These are phyloP conservation scores for Paraphoma sp. DNA, from an alignment of 2,329 filamentous ascomycete genomes.

Conservation along the genomic window DNA sequence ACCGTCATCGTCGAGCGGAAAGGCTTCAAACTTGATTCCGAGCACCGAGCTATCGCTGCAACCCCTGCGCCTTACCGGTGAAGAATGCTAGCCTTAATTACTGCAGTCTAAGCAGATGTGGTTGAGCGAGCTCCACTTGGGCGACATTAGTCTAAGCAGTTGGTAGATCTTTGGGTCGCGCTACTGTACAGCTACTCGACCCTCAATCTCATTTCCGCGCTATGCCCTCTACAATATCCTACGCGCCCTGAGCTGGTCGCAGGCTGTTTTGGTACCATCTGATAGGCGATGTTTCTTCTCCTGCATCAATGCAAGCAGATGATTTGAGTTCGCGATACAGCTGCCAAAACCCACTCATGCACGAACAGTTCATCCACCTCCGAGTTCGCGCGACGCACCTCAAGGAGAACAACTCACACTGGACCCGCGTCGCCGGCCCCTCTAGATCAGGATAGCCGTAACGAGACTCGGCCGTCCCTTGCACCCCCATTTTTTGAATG, in stretches of 20 bases:
- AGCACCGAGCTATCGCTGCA: not conserved
- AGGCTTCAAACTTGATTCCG: not conserved
- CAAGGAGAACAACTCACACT: not conserved
- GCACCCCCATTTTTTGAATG: not conserved
- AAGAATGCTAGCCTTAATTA: not conserved
- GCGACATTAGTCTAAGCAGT: conserved; percentile 19
- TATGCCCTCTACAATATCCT: conserved; percentile 5
- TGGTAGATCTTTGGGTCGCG: conserved; percentile 19
- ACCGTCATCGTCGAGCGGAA: not conserved
- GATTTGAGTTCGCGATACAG: not conserved
- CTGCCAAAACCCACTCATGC: not conserved
- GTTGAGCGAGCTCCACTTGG: conserved; percentile 13
- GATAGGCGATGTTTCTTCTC: conserved; percentile 11
- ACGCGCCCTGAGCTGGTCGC: conserved; percentile 14
- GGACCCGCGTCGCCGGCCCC: not conserved
- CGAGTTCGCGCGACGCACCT: not conserved
- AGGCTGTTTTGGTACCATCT: conserved; percentile 4
- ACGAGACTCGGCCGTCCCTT: not conserved
- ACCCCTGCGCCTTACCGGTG: conserved; percentile 6
- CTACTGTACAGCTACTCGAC: conserved; percentile 13
- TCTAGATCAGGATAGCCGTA: not conserved
- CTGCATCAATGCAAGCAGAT: conserved; percentile 1
- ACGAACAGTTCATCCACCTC: not conserved
- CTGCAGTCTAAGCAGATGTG: conserved; percentile 7
- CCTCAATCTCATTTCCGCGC: conserved; percentile 15